Conservation (phyloP, 768 basidiomycete genomes). For the Chlorophyllum brunneum region DNA sequence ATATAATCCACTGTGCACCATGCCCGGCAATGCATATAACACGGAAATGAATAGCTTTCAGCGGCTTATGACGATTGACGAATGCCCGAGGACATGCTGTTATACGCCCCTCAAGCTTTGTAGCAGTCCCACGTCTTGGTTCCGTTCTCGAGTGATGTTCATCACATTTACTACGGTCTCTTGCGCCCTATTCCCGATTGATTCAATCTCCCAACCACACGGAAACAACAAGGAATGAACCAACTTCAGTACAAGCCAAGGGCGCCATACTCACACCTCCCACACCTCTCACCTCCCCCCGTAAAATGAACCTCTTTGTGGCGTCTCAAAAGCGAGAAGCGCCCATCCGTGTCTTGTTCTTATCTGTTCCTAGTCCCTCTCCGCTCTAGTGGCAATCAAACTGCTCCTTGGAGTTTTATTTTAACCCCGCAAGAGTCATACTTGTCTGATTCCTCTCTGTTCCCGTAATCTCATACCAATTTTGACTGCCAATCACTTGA, state of each 20-base stretch:
- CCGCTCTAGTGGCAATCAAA: no score
- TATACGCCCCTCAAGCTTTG: neutral
- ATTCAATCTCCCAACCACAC: neutral
- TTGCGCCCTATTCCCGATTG: no score
- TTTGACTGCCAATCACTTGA: no score
- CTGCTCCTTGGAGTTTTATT: no score
- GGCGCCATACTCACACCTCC: neutral
- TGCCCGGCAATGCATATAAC: neutral
- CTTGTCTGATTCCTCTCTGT: no score
- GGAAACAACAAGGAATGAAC: neutral
- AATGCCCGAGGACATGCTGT: constrained; percentile 7
- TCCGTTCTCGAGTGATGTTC: neutral
- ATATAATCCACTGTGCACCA: neutral
- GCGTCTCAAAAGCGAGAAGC: no score
- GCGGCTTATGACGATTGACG: neutral
- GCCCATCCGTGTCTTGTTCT: no score
- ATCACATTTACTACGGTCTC: no score
- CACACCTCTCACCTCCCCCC: neutral
- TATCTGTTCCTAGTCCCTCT: no score
- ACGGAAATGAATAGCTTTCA: constrained; percentile 5
- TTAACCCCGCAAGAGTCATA: no score
- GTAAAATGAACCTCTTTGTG: no score
- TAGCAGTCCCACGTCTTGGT: neutral
- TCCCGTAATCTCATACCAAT: no score
- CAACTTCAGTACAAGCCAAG: neutral